phyloP scores from a whole-genome alignment of 495 filamentous ascomycete species.

The Penicillium coprophilum region DNA sequence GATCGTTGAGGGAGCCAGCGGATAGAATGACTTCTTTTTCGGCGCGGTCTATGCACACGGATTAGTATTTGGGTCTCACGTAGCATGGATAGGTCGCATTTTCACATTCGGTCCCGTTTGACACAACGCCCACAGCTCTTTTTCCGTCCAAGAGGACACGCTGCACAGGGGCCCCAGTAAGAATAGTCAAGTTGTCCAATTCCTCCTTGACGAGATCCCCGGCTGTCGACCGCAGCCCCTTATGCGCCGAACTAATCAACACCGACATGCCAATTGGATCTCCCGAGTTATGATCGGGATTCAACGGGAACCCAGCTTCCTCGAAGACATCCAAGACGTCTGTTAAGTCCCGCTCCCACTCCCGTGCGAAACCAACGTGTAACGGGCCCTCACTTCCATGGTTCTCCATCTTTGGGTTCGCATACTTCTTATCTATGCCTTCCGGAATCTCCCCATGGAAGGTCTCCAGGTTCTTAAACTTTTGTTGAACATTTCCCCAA shows the following conservation, averaged over 20 bases:
- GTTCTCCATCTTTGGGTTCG: slow-evolving; percentile 23
- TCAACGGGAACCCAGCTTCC: slow-evolving; percentile 44
- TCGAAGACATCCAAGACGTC: slow-evolving; percentile 41
- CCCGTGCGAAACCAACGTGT: slow-evolving; percentile 41
- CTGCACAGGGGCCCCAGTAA: slow-evolving; percentile 45
- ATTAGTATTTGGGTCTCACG: background rate
- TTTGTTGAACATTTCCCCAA: slow-evolving; percentile 43
- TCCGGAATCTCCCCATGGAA: slow-evolving; percentile 47
- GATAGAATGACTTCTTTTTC: slow-evolving; percentile 48
- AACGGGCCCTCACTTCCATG: slow-evolving; percentile 52
- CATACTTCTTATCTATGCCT: slow-evolving; percentile 35
- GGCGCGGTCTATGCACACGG: slow-evolving; percentile 9
- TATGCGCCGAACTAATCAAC: slow-evolving; percentile 42
- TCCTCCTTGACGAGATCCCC: slow-evolving; percentile 44
- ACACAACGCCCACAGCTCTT: slow-evolving; percentile 49
- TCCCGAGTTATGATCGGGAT: slow-evolving; percentile 55
- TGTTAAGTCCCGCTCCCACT: slow-evolving; percentile 47
- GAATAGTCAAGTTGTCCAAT: slow-evolving; percentile 46
- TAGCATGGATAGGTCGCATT: background rate
- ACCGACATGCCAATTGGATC: slow-evolving; percentile 55
- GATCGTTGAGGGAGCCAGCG: slow-evolving; percentile 47
- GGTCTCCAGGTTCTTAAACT: slow-evolving; percentile 50
- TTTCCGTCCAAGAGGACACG: slow-evolving; percentile 51
- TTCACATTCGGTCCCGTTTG: slow-evolving; percentile 30
- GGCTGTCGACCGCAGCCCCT: slow-evolving; percentile 51